Base-by-base conservation (phyloP, 148 eudicot genomes). In the Rhododendron vialii region DNA sequence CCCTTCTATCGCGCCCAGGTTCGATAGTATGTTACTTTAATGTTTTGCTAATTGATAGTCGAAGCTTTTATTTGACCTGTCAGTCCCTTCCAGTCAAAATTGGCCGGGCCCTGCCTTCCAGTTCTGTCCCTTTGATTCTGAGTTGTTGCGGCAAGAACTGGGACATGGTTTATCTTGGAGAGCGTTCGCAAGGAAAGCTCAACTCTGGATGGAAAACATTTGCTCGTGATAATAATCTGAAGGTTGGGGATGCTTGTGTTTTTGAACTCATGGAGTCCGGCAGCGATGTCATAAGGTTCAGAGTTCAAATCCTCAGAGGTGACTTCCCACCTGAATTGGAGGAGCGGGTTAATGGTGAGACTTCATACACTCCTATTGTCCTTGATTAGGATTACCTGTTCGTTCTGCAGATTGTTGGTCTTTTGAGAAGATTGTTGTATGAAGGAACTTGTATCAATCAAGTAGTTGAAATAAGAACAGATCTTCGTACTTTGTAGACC, bases 261-360 rank as follows among this genome's bases (percentile, higher is more conserved):
- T 86, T 92, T 84, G 94, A 91, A 88, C 88, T 91, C 78, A 65
- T 86, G 88, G 90, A 88, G 45, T 80, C 35, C 61, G 84, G 51
- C 67, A 28, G 20, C 48, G 4, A 33, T 10, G 2, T 41, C 4
- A 28, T 90, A 77, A 76, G 59, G 53, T 88, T 92, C 65, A 90
- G 88, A 82, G 93, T 92, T 88, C 92, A 88, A 69, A 81, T 92
- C 74, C 90, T 91, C 47, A 89, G 92, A 77, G 88, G 90, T 48
- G 88, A 86, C n/a, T 83, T 92, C 28, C 92, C 92, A 43, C 17
- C 83, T 59, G 86, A 75, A 59, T 84, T 91, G 82, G 61, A 51
- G 11, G 83, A 15, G 15, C 47, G 81, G 47, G 24, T 38, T 7
- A 18, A 43, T 35, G 87, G 85, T 14, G 73, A 35, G 81, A 63